Evolutionary conservation across 1,284 basidiomycete genomes (phyloP).

Genomic region (Polyporus tsugae): DNA sequence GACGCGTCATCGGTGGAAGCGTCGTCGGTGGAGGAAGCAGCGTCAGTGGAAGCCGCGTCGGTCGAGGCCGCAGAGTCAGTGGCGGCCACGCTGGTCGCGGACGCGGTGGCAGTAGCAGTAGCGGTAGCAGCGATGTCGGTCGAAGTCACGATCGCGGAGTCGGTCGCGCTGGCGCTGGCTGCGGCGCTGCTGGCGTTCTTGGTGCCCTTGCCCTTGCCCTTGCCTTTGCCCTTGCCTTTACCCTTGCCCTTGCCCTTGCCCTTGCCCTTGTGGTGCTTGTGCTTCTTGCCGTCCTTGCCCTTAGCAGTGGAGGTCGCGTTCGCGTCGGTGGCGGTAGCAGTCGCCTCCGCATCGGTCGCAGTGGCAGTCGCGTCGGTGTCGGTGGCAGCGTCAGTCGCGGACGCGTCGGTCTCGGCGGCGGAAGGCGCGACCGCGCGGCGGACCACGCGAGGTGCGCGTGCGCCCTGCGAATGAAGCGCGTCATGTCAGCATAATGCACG

Average conservation of each 20-base stretch:
- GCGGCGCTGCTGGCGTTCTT: neutral
- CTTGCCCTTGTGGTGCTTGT: neutral
- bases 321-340: neutral
- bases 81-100: neutral
- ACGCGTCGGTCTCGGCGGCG: neutral
- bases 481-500: neutral
- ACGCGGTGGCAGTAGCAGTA: slow-evolving; percentile 2
- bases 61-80: neutral
- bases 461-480: neutral
- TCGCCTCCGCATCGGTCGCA: neutral
- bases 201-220: neutral
- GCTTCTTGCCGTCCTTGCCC: neutral
- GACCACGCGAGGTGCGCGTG: neutral
- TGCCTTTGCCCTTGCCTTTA: neutral
- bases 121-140: neutral
- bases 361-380: neutral
- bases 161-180: neutral
- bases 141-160: neutral
- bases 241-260: neutral
- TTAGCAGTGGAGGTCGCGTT: neutral
- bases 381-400: slow-evolving; percentile 1
- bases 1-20: neutral
- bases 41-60: neutral
- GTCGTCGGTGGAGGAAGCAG: neutral
- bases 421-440: neutral